phyloP scores from a whole-genome alignment of 441 rosid species.

The Gossypium schwendimanii region DNA sequence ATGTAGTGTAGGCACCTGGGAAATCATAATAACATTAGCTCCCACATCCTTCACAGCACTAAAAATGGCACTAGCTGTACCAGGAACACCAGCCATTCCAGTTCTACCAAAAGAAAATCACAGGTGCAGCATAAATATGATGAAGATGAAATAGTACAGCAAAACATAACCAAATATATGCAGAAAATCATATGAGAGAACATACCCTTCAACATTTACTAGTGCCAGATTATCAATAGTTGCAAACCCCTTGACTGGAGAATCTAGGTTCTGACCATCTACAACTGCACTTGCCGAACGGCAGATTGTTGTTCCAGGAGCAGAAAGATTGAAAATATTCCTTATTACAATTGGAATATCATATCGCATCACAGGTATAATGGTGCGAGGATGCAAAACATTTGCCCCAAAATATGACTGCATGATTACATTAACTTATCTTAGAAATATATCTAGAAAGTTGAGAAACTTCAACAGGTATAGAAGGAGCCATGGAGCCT shows the following conservation, averaged over 20 bases:
- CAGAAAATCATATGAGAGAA: conserved; percentile 11
- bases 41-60: conserved; percentile 96
- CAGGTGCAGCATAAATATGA: background rate
- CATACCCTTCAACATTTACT: conserved; percentile 96
- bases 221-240: conserved; percentile 92
- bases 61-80: conserved; percentile 87
- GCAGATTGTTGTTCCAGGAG: conserved; percentile 88
- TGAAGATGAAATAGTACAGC: background rate
- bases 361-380: conserved; percentile 87
- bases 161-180: conserved; percentile 6
- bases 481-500: conserved; percentile 21
- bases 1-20: conserved; percentile 50
- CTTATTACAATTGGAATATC: conserved; percentile 91
- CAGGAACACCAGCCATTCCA: conserved; percentile 99
- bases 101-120: conserved; percentile 44
- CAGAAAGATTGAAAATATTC: conserved; percentile 78
- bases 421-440: conserved; percentile 22
- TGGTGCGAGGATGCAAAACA: conserved; percentile 97
- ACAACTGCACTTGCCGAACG: conserved; percentile 39
- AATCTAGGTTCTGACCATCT: conserved; percentile 38
- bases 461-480: conserved; percentile 11
- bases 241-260: conserved; percentile 88
- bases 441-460: conserved; percentile 22
- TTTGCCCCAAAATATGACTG: conserved; percentile 99
- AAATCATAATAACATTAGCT: conserved; percentile 95